Conservation (phyloP, 257 asterid species). For the Solanum virginianum region DNA sequence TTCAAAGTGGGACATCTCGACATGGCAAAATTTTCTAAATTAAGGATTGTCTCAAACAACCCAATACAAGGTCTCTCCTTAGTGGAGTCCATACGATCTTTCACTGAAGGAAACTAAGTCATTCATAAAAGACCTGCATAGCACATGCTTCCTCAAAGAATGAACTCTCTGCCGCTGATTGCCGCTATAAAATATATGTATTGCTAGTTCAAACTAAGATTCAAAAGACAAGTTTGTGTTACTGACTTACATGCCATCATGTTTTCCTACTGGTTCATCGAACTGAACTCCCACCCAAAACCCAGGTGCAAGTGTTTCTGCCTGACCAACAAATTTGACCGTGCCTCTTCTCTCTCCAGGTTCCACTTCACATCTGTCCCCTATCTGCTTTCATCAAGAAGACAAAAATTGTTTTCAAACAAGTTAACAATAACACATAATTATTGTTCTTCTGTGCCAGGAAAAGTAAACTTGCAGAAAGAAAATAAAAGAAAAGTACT, state of each 20-base stretch:
- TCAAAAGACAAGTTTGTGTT: neutral
- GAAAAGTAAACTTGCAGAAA: neutral
- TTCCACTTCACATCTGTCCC: constrained; percentile 90
- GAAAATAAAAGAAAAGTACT: neutral
- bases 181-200: neutral
- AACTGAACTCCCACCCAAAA: constrained; percentile 89
- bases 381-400: constrained; percentile 34
- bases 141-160: neutral
- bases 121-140: neutral
- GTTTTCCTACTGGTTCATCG: constrained; percentile 93
- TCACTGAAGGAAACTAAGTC: neutral
- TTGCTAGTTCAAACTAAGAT: neutral
- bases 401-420: neutral
- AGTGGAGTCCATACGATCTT: neutral
- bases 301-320: constrained; percentile 83
- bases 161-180: neutral
- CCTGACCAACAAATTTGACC: constrained; percentile 72
- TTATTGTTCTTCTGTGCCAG: neutral
- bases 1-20: neutral
- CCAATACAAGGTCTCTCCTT: neutral
- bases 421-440: neutral
- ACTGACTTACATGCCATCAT: constrained; percentile 76
- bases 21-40: neutral
- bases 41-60: neutral
- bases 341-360: constrained; percentile 86